Evolutionary conservation across 805 yeast genomes (phyloP).

Genomic region (Maudiozyma barnettii): DNA sequence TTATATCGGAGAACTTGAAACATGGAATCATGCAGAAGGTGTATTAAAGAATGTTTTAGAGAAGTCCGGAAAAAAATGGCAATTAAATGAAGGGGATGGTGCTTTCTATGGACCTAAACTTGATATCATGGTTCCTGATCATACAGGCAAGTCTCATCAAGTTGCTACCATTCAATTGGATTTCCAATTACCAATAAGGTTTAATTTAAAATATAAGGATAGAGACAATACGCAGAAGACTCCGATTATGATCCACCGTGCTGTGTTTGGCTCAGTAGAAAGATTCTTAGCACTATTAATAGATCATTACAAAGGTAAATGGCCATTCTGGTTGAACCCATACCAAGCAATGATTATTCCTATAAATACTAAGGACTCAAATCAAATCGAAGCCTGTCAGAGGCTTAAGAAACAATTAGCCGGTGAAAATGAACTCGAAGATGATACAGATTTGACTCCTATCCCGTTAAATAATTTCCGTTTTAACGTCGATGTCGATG

Average conservation of each 20-base stretch:
- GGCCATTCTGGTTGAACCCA: slow-evolving; percentile 98
- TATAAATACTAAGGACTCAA: slow-evolving; percentile 48
- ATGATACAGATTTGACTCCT: slow-evolving; percentile 30
- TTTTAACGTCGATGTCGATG: slow-evolving; percentile 69
- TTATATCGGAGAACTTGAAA: slow-evolving; percentile 63
- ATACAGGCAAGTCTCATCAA: slow-evolving; percentile 74
- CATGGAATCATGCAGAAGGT: slow-evolving; percentile 79
- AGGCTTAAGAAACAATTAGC: slow-evolving; percentile 37
- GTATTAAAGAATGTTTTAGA: slow-evolving; percentile 54
- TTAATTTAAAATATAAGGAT: slow-evolving; percentile 58
- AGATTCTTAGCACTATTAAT: slow-evolving; percentile 83
- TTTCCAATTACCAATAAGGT: slow-evolving; percentile 84
- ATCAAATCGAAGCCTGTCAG: slow-evolving; percentile 40
- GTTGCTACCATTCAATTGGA: slow-evolving; percentile 94
- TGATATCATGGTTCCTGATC: slow-evolving; percentile 75
- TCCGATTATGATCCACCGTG: slow-evolving; percentile 95
- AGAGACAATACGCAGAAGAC: slow-evolving; percentile 42
- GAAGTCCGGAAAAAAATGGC: slow-evolving; percentile 49
- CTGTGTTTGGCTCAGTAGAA: slow-evolving; percentile 90
- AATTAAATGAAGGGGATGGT: slow-evolving; percentile 84
- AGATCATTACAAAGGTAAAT: slow-evolving; percentile 82
- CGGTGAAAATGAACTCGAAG: slow-evolving; percentile 33
- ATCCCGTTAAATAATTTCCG: slow-evolving; percentile 49
- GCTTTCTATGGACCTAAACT: slow-evolving; percentile 95
- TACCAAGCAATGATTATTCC: slow-evolving; percentile 84